Evolutionary conservation across 768 basidiomycete genomes (phyloP), one percentile per base, ranked within the genome.

Genomic region (Phaffia tasmanica): DNA sequence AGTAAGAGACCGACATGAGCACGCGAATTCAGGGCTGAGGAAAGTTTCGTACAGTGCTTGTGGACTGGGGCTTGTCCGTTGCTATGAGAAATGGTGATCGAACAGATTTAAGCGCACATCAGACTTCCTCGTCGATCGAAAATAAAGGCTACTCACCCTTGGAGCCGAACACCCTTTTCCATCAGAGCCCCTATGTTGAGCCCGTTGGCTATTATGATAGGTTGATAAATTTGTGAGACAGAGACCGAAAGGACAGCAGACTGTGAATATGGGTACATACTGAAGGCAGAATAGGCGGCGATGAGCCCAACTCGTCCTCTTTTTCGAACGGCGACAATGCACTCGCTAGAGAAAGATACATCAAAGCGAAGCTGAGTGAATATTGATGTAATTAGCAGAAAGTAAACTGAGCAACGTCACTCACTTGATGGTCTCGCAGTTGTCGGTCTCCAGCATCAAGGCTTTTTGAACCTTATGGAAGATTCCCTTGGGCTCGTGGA

Each of bases 371-470:
- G 11, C 35, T 42, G 46, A 29, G 29, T 35, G 46, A 42, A 15
- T 16, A 42, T 60, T 29, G 16, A 18, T 23, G 29, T 47, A 4
- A 32, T 25, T 32, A 16, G 11, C 32, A 19, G 29, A 3, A n/a
- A 60, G 1, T 42, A 19, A 16, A 14, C 11, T 2, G 58, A 27
- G 5, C 23, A 35, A 15, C 1, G 32, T 29, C 76, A 76, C 75
- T 82, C 81, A 76, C 35, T 83, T 83, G 65, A 79, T 73, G 3
- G 81, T 86, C 74, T 88, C 86, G 0, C 83, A 79, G 0, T 82
- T 82, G 70, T 88, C 86, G 0, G 85, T 88, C 76, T 89, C 86
- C 32, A 87, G 80, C 83, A 85, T 84, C 57, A 87, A 35, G 25
- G 81, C 74, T 76, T 85, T 86, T 74, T 86, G 83, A 42, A 83